Conservation (phyloP, 2,329 filamentous ascomycete species). For the Alternaria burnsii region DNA sequence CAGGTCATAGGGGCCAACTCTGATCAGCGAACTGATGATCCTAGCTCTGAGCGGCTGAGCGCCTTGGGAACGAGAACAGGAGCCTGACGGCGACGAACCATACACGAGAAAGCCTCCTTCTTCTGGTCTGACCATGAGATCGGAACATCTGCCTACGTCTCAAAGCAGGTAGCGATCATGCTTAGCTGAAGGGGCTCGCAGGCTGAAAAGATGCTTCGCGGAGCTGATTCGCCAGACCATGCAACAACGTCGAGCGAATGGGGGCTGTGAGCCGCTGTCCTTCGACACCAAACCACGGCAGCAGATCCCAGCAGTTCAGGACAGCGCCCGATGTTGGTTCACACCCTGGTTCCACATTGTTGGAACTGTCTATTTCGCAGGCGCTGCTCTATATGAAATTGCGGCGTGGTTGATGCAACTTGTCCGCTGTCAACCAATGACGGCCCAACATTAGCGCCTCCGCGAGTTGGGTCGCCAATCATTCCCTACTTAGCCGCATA, state of each 20-base stretch:
- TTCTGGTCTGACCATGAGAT: slow-evolving; percentile 6
- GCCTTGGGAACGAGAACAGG: slow-evolving; percentile 13
- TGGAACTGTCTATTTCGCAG: slow-evolving; percentile 19
- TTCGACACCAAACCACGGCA: slow-evolving; percentile 7
- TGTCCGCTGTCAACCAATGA: slow-evolving; percentile 24
- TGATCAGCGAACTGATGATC: slow-evolving; percentile 24
- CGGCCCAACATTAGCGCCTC: slow-evolving; percentile 23
- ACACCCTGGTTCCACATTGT: slow-evolving; percentile 14
- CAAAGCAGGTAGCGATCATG: slow-evolving; percentile 8
- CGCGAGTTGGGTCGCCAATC: slow-evolving; percentile 19
- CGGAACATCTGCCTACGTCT: not conserved
- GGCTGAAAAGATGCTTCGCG: slow-evolving; percentile 11
- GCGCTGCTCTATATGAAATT: slow-evolving; percentile 27
- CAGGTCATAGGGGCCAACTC: slow-evolving; percentile 8
- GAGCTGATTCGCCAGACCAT: slow-evolving; percentile 17
- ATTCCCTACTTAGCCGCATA: slow-evolving; percentile 14
- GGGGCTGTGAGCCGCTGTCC: slow-evolving; percentile 10
- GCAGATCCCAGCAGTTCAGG: slow-evolving; percentile 15
- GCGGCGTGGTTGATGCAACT: slow-evolving; percentile 24
- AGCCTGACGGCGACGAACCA: slow-evolving; percentile 11
- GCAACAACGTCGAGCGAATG: slow-evolving; percentile 17
- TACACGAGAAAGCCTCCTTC: slow-evolving; percentile 14
- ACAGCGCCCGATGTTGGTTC: slow-evolving; percentile 16
- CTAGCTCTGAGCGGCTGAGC: slow-evolving; percentile 20
- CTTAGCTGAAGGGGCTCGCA: slow-evolving; percentile 14